Evolutionary conservation across 164 flowering plant genomes (phyloP).

Genomic region (Santalum album): DNA sequence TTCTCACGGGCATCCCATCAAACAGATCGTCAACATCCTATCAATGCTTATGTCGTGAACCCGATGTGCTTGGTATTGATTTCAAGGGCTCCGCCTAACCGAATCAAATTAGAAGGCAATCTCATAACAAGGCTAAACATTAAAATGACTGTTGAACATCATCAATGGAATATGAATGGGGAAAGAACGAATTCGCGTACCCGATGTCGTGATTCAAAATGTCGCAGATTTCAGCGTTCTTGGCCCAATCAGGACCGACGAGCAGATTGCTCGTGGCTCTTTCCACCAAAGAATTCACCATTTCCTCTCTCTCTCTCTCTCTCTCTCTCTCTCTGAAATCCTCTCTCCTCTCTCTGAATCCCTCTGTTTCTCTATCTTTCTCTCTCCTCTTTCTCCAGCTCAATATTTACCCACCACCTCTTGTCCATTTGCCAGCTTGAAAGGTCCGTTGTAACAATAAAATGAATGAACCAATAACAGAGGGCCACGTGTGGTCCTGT

Average conservation of each 20-base stretch:
- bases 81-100: too few relatives aligned
- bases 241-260: slow-evolving; percentile 21
- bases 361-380: slow-evolving; percentile 4
- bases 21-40: too few relatives aligned
- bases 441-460: slow-evolving; percentile 9
- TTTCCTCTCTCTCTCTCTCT: not conserved
- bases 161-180: not conserved
- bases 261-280: slow-evolving; percentile 16
- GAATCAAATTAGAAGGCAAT: too few relatives aligned
- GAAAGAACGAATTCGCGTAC: not conserved
- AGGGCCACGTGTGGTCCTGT: slow-evolving; percentile 6
- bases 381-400: slow-evolving; percentile 1
- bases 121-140: too few relatives aligned
- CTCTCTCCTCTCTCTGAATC: not conserved
- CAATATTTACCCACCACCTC: not conserved
- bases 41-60: too few relatives aligned
- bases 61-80: too few relatives aligned
- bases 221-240: slow-evolving; percentile 17
- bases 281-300: slow-evolving; percentile 19
- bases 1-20: too few relatives aligned
- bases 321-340: not conserved
- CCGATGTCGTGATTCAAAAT: slow-evolving; percentile 12
- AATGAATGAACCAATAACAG: not conserved
- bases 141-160: too few relatives aligned
- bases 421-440: slow-evolving; percentile 2